A percentile compares a stretch with the other conserved stretches of the same genome.
Conservation (phyloP, 2,329 filamentous ascomycete genomes). For the Fusarium marasasianum region DNA sequence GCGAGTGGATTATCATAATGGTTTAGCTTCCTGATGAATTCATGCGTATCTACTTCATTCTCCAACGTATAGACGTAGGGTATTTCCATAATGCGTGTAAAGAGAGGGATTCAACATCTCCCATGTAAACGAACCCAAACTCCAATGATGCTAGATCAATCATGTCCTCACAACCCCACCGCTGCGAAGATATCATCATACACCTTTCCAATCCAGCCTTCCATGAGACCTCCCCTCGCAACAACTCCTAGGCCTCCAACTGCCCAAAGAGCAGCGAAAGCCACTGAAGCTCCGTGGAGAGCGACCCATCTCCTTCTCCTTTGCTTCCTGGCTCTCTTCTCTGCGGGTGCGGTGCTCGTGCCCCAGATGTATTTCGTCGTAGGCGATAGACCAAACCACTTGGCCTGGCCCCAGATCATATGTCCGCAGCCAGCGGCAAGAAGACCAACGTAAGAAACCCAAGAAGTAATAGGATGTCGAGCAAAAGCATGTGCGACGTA, state of each 20-base stretch:
- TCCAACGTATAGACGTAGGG: conserved; percentile 21
- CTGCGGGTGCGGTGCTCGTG: conserved; percentile 54
- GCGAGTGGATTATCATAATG: neutral
- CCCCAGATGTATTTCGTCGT: conserved; percentile 58
- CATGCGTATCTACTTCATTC: conserved; percentile 2
- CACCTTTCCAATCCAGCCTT: conserved; percentile 81
- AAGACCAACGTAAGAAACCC: conserved; percentile 74
- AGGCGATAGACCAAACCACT: conserved; percentile 77
- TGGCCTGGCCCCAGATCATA: conserved; percentile 85
- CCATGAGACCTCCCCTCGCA: conserved; percentile 72
- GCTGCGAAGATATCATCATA: conserved; percentile 73
- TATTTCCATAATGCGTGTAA: conserved; percentile 38
- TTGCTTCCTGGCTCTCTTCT: conserved; percentile 61
- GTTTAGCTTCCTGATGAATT: neutral
- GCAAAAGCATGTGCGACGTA: conserved; percentile 90
- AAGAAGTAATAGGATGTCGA: conserved; percentile 72
- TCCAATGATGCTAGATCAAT: conserved; percentile 28
- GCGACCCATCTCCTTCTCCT: conserved; percentile 75
- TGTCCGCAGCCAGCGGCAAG: conserved; percentile 77
- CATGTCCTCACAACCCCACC: conserved; percentile 42
- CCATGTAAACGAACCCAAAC: conserved; percentile 35
- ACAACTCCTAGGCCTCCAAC: conserved; percentile 83
- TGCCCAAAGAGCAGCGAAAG: conserved; percentile 76
- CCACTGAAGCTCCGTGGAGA: conserved; percentile 71
- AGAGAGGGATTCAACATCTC: conserved; percentile 28